A percentile compares a stretch with the other conserved stretches of the same genome.
phyloP scores from a whole-genome alignment of 129 eudicot species.

The Centrapalus pauciflorus region DNA sequence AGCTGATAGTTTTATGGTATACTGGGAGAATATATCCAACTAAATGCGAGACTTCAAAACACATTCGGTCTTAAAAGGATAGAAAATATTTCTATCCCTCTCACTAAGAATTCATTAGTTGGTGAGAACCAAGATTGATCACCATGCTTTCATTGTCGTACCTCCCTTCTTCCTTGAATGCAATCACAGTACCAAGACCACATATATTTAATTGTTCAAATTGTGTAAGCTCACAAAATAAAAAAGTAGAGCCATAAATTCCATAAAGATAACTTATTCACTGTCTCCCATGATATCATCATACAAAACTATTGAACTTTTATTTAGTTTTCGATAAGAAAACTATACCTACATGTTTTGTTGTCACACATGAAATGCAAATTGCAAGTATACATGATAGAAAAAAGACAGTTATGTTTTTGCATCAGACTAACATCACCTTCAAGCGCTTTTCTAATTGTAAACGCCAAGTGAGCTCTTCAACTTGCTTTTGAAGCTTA shows the following conservation, averaged over 20 bases:
- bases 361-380: conserved; percentile 7
- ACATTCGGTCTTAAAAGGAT: background rate
- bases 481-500: conserved; percentile 84
- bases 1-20: background rate
- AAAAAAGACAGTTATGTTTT: background rate
- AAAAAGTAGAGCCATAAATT: too few species aligned
- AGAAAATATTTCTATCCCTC: background rate
- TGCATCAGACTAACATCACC: conserved; percentile 42
- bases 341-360: background rate
- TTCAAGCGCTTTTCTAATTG: conserved; percentile 88
- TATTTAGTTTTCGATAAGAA: background rate
- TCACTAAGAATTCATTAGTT: background rate
- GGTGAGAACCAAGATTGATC: background rate
- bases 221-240: too few species aligned
- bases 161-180: background rate
- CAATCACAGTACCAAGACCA: background rate
- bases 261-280: background rate
- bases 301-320: background rate
- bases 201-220: background rate
- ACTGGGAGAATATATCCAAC: background rate
- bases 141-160: background rate
- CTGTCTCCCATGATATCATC: background rate
- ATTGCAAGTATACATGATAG: background rate
- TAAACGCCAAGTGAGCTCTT: conserved; percentile 86
- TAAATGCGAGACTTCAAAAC: background rate